Evolutionary conservation across 2,329 filamentous ascomycete species (phyloP).

Genomic region (Periconia digitata): DNA sequence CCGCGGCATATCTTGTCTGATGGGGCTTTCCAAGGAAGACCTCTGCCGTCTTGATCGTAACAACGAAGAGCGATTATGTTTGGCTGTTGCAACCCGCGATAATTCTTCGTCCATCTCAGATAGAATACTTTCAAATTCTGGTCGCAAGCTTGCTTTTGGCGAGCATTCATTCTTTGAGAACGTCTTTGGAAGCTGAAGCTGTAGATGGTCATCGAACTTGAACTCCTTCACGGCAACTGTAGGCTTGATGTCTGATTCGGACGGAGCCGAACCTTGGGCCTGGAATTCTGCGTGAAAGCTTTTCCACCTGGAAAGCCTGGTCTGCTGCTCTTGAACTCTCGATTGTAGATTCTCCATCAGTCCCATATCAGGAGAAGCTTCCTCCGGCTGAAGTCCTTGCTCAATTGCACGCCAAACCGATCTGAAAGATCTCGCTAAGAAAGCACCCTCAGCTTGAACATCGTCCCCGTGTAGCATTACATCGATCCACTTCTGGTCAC

Average conservation of each 20-base stretch:
- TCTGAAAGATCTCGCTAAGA: constrained; percentile 70
- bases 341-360: constrained; percentile 71
- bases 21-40: constrained; percentile 20
- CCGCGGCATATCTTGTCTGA: constrained; percentile 21
- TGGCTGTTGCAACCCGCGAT: constrained; percentile 19
- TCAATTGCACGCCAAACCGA: constrained; percentile 71
- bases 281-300: constrained; percentile 57
- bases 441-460: constrained; percentile 57
- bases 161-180: constrained; percentile 6
- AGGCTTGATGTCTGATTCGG: constrained; percentile 5
- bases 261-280: constrained; percentile 8
- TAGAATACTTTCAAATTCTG: constrained; percentile 28
- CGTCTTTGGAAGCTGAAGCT: constrained; percentile 29
- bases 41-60: constrained; percentile 17
- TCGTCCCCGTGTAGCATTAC: constrained; percentile 69
- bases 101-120: constrained; percentile 34
- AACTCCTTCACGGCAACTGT: constrained; percentile 17
- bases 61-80: constrained; percentile 15
- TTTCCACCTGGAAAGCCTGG: constrained; percentile 72
- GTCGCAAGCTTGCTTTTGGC: constrained; percentile 13
- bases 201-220: constrained; percentile 36
- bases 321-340: constrained; percentile 66
- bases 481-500: constrained; percentile 73
- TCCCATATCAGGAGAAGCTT: constrained; percentile 55
- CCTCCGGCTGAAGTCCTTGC: constrained; percentile 58